A percentile compares a stretch with the other conserved stretches of the same genome.
Evolutionary conservation across 1,284 basidiomycete genomes (phyloP).

Genomic region (Hypsizygus ulmarius): DNA sequence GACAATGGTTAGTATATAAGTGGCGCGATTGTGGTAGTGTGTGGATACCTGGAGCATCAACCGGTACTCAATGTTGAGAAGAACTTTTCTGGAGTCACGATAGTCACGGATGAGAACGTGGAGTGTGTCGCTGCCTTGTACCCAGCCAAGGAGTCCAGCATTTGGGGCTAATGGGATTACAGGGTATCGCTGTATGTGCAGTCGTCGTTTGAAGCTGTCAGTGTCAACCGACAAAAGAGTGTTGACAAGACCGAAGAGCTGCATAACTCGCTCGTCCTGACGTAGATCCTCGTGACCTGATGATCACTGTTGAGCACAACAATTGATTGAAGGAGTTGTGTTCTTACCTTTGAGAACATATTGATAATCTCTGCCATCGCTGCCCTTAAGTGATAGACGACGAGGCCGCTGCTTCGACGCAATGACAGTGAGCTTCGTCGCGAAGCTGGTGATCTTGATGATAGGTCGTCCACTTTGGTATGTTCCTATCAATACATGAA

Average conservation of each 20-base stretch:
- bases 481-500: constrained; percentile 57
- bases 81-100: constrained; percentile 91
- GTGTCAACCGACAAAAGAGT: constrained; percentile 92
- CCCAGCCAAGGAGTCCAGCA: constrained; percentile 94
- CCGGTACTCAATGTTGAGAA: constrained; percentile 97
- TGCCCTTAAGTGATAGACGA: constrained; percentile 85
- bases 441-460: constrained; percentile 82
- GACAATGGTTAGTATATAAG: constrained; percentile 3
- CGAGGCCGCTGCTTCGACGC: constrained; percentile 98
- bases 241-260: constrained; percentile 97
- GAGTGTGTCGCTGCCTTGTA: constrained; percentile 96
- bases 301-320: constrained; percentile 7
- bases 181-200: constrained; percentile 92
- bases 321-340: neutral
- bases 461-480: constrained; percentile 90
- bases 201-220: constrained; percentile 92
- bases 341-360: constrained; percentile 85
- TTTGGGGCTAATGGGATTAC: constrained; percentile 97
- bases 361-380: constrained; percentile 92
- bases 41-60: constrained; percentile 87
- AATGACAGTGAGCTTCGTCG: constrained; percentile 88
- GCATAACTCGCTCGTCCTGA: constrained; percentile 99
- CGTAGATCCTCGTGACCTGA: constrained; percentile 97
- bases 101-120: constrained; percentile 97
- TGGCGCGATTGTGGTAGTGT: neutral